These are phyloP conservation scores for Haematococcus sp. DNA, from an alignment of 139 green algal genomes.

Conservation along the genomic window DNA sequence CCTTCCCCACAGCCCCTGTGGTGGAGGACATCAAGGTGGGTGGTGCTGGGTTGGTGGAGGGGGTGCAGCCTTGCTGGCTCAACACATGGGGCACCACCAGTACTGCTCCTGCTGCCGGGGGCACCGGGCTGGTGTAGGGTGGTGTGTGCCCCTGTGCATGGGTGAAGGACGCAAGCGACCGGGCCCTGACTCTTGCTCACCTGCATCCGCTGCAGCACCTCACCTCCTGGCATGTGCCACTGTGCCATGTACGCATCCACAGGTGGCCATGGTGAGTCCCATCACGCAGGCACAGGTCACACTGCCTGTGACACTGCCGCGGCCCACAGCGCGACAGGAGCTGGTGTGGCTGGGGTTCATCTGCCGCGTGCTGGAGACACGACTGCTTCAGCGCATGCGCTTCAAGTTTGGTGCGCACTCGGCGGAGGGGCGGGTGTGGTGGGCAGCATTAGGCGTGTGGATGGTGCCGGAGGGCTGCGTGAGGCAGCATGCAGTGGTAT, in stretches of 20 bases:
- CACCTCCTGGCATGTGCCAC: no score
- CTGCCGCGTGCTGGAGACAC: constrained; percentile 69
- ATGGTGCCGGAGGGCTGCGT: constrained; percentile 22
- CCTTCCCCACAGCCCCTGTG: constrained; percentile 60
- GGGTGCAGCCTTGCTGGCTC: no score
- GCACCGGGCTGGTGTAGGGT: no score
- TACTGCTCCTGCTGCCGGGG: no score
- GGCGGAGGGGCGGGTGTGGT: no score
- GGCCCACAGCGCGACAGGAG: constrained; percentile 25
- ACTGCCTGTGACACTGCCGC: constrained; percentile 63
- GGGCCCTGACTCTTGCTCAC: background rate
- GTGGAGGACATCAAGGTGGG: constrained; percentile 69
- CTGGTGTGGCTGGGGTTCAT: constrained; percentile 39
- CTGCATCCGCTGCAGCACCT: background rate
- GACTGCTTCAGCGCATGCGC: constrained; percentile 69
- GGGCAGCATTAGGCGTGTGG: no score
- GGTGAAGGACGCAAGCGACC: no score
- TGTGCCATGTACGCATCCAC: background rate
- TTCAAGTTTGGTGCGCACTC: constrained; percentile 80
- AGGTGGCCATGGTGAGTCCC: constrained; percentile 67
- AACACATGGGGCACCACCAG: no score
- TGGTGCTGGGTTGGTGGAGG: no score
- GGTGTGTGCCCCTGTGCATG: no score
- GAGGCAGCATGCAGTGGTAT: background rate
- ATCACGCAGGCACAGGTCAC: constrained; percentile 71